Evolutionary conservation across 2,329 filamentous ascomycete genomes (phyloP), one percentile per base, ranked within the genome.

Genomic region (Colletotrichum camelliae): DNA sequence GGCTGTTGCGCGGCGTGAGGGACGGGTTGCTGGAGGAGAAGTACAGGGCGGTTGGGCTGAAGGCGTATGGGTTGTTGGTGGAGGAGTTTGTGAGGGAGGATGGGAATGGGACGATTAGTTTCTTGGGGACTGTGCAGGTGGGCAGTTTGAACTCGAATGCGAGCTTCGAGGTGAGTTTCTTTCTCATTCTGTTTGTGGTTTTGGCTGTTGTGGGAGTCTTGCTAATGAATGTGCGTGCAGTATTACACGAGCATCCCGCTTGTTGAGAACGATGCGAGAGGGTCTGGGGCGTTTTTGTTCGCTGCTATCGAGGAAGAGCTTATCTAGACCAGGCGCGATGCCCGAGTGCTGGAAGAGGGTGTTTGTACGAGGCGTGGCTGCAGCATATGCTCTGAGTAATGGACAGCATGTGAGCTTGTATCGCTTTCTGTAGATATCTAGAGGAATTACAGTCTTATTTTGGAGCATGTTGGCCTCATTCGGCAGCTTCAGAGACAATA

Each of bases 41-140:
- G 78, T 82, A 83, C 29, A 57, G 39, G 15, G 77, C 81, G 4
- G 78, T 84, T 2, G 87, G 86, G 1, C 77, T 84, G 43, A 80
- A 78, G 60, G 82, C 82, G 1, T 83, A 83, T 70, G 57, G 80
- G 39, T 43, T 86, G 16, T 80, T 90, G 73, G 74, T 87, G 5
- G 80, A 87, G 5, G 78, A 86, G 0, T 89, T 89, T 71, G 86
- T 91, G 4, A 86, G 86, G 12, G 81, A 86, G 48, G 85, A 87
- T 52, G 82, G 84, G 29, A 86, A 89, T 71, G 87, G 87, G 0
- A 88, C 87, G 0, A 77, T 90, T 62, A 86, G 85, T 67, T 90
- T 86, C 81, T 85, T 89, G 77, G 88, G 88, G 2, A 91, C 89
- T 0, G 89, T 91, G 1, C 81, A 84, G 52, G 89, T 91, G 12